Evolutionary conservation across 768 basidiomycete species (phyloP).

Genomic region (Hypsizygus marmoreus): DNA sequence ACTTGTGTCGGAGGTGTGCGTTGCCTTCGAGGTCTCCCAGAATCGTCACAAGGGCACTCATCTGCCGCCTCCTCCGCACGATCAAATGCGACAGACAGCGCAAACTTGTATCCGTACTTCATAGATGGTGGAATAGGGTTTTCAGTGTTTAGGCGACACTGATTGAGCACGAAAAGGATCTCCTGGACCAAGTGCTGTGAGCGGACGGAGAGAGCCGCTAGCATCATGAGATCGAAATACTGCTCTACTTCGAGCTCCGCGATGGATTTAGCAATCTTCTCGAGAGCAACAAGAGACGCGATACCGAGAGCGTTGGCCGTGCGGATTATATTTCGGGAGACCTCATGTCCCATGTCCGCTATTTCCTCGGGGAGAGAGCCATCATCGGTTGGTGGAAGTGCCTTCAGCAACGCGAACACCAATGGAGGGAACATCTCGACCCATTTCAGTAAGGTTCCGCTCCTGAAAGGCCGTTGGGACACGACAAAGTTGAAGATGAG

Average conservation of each 20-base stretch:
- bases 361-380: slow-evolving; percentile 31
- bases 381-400: slow-evolving; percentile 44
- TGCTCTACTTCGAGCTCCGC: slow-evolving; percentile 36
- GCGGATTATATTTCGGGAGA: slow-evolving; percentile 52
- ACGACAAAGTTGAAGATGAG: slow-evolving; percentile 47
- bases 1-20: slow-evolving; percentile 44
- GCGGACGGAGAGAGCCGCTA: slow-evolving; percentile 53
- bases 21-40: slow-evolving; percentile 51
- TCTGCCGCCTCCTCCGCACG: slow-evolving; percentile 68
- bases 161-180: slow-evolving; percentile 59
- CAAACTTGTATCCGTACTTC: slow-evolving; percentile 56
- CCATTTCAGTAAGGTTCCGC: slow-evolving; percentile 35
- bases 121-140: slow-evolving; percentile 22
- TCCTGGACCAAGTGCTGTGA: slow-evolving; percentile 57
- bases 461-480: slow-evolving; percentile 28
- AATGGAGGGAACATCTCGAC: slow-evolving; percentile 54
- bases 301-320: slow-evolving; percentile 57
- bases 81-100: slow-evolving; percentile 60
- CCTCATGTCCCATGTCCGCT: slow-evolving; percentile 25
- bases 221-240: slow-evolving; percentile 57
- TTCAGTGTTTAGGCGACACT: slow-evolving; percentile 33
- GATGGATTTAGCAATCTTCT: slow-evolving; percentile 53
- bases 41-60: slow-evolving; percentile 67
- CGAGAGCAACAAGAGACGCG: slow-evolving; percentile 58
- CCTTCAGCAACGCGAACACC: slow-evolving; percentile 54